Base-by-base conservation (phyloP, 805 yeast species). In the Sugiyamaella floridensis region DNA sequence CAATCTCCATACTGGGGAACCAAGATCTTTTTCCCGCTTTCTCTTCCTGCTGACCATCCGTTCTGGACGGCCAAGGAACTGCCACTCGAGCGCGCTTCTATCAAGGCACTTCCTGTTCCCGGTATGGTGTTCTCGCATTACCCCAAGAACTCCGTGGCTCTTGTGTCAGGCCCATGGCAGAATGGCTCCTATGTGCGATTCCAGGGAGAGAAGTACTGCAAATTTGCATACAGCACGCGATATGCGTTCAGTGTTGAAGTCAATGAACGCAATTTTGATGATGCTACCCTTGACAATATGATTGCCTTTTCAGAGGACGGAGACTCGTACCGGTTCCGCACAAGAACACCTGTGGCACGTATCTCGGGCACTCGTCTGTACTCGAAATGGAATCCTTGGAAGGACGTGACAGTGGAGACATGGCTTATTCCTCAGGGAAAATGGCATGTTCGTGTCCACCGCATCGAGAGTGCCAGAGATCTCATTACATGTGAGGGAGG, bases 1-100 rank as follows among this genome's bases (percentile, higher is more conserved):
- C 54, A 53, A 18, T 59, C 63, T 4, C 60, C 61, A 7, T 59
- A 59, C 49, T 59, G 63, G 63, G 58, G 57, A 1, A 44, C 55
- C 16, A 59, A 59, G 44, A 49, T 56, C 19, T 52, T 58, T 45
- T 50, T 59, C 12, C 56, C 55, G 10, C 51, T 58, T 26, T 54
- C 56, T 4, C 49, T 59, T 14, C 60, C 60, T 1, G 52, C 50
- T 14, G 26, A 44, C 18, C 54, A 53, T 19, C 52, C 54, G 12
- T 59, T 59, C 52, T 59, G 63, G 61, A 48, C 57, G 14, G 47
- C 54, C n/a, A 20, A 47, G 26, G 63, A 58, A 34, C 15, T 47
- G 1, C 45, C 52, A 4, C 15, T 43, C 40, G 40, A 34, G 26
- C 40, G 43, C 20, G 51, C 49, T 1, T 3, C 12, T 4, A 3